Evolutionary conservation across 345 rosid genomes (phyloP).

Genomic region (Hibiscus tridactylites): DNA sequence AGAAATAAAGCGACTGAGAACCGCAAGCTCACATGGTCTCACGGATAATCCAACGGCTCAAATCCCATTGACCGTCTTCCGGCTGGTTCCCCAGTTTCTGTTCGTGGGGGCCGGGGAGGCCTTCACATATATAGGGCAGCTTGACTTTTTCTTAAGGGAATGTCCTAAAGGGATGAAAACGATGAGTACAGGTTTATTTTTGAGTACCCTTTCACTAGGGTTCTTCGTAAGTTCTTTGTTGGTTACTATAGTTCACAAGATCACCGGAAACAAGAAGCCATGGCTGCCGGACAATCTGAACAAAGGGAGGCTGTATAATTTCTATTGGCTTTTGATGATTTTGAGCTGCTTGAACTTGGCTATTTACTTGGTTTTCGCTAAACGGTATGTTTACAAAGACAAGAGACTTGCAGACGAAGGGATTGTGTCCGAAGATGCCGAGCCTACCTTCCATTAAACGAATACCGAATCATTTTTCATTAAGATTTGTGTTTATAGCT

Average conservation of each 20-base stretch:
- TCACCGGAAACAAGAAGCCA: slow-evolving; percentile 40
- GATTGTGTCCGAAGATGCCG: slow-evolving; percentile 52
- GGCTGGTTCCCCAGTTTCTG: slow-evolving; percentile 75
- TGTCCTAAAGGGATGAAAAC: slow-evolving; percentile 99
- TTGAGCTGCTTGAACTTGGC: slow-evolving; percentile 54
- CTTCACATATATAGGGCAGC: slow-evolving; percentile 73
- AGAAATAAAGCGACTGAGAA: slow-evolving; percentile 53
- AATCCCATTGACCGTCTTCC: slow-evolving; percentile 67
- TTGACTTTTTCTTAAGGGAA: slow-evolving; percentile 86
- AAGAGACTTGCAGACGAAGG: slow-evolving; percentile 65
- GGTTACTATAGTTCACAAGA: slow-evolving; percentile 65
- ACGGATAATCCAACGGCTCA: slow-evolving; percentile 26
- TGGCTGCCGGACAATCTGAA: slow-evolving; percentile 87
- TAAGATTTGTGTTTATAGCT: too few relatives aligned
- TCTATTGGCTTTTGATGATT: slow-evolving; percentile 81
- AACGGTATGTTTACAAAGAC: slow-evolving; percentile 89
- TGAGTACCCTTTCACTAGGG: slow-evolving; percentile 82
- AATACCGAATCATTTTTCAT: not conserved
- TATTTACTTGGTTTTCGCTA: slow-evolving; percentile 50
- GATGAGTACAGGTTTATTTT: slow-evolving; percentile 82
- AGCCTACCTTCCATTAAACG: slow-evolving; percentile 29
- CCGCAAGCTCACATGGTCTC: slow-evolving; percentile 34
- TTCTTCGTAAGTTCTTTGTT: slow-evolving; percentile 73
- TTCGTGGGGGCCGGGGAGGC: slow-evolving; percentile 91
- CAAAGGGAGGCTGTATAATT: slow-evolving; percentile 65